Evolutionary conservation across 2,329 filamentous ascomycete genomes (phyloP).

Genomic region (Dendrostoma leiphaemia): DNA sequence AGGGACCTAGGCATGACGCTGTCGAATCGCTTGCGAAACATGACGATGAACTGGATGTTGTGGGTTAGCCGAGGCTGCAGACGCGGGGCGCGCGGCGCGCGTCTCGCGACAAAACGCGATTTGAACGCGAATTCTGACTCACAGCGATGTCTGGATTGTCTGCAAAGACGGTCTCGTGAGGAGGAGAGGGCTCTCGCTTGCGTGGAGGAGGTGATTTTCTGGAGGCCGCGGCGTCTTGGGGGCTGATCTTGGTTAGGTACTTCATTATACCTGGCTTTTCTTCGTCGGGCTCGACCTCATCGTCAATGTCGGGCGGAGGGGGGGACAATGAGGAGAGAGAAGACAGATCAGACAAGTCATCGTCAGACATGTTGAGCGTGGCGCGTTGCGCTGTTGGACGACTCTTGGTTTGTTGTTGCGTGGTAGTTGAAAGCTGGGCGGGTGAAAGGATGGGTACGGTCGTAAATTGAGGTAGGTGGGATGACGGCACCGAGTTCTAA

Average conservation of each 20-base stretch:
- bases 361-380: slow-evolving; percentile 50
- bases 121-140: slow-evolving; percentile 44
- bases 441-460: slow-evolving; percentile 23
- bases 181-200: slow-evolving; percentile 83
- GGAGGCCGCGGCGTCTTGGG: slow-evolving; percentile 37
- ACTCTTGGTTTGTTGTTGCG: slow-evolving; percentile 19
- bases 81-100: slow-evolving; percentile 53
- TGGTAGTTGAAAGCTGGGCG: slow-evolving; percentile 20
- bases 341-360: slow-evolving; percentile 64
- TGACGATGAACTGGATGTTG: slow-evolving; percentile 80
- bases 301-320: slow-evolving; percentile 50
- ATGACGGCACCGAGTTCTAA: slow-evolving; percentile 10
- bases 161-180: slow-evolving; percentile 84
- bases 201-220: slow-evolving; percentile 62
- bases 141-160: slow-evolving; percentile 93
- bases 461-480: slow-evolving; percentile 6
- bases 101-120: slow-evolving; percentile 35
- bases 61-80: slow-evolving; percentile 33
- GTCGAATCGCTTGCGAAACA: slow-evolving; percentile 92
- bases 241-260: slow-evolving; percentile 54
- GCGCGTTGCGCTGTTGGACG: slow-evolving; percentile 5
- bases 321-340: slow-evolving; percentile 47
- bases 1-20: slow-evolving; percentile 86
- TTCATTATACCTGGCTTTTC: slow-evolving; percentile 59
- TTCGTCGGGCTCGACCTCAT: slow-evolving; percentile 47